These are phyloP conservation scores for Vitis rupestris DNA, from an alignment of 164 flowering plant genomes.

Conservation along the genomic window DNA sequence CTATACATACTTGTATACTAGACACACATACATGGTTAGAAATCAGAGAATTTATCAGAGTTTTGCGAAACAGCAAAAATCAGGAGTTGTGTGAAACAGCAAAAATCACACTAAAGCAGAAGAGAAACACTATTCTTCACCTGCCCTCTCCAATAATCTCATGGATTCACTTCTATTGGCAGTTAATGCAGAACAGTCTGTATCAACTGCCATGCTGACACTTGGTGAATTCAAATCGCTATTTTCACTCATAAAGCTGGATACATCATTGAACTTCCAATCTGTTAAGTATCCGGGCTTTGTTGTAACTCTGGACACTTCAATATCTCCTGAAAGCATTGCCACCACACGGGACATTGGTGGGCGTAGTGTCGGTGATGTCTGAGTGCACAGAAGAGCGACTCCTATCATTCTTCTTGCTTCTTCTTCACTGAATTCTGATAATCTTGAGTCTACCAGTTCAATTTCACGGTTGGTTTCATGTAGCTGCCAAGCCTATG, in stretches of 20 bases:
- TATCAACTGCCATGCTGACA: slow-evolving; percentile 1
- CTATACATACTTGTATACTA: no score
- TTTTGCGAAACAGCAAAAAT: no score
- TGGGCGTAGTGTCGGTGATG: slow-evolving; percentile 56
- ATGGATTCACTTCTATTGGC: slow-evolving; percentile 11
- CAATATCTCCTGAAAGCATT: slow-evolving; percentile 62
- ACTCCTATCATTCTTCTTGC: slow-evolving; percentile 40
- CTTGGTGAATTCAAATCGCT: slow-evolving; percentile 11
- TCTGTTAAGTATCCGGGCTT: slow-evolving; percentile 55
- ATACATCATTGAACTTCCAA: slow-evolving; percentile 39
- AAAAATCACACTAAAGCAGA: no score
- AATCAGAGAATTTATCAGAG: no score
- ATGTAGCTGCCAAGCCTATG: slow-evolving; percentile 56
- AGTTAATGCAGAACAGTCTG: slow-evolving; percentile 4
- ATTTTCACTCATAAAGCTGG: slow-evolving; percentile 18
- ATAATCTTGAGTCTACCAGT: slow-evolving; percentile 39
- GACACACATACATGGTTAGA: no score
- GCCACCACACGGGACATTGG: slow-evolving; percentile 66
- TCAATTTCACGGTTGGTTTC: slow-evolving; percentile 36
- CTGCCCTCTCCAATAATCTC: slow-evolving; percentile 17
- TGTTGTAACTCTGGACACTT: slow-evolving; percentile 39
- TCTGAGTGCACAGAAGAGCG: slow-evolving; percentile 62
- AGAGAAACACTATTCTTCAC: background rate
- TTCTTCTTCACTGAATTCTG: slow-evolving; percentile 38
- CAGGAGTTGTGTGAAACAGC: no score